Base-by-base conservation (phyloP, 2,329 filamentous ascomycete genomes). In the Pezicula neosporulosa region DNA sequence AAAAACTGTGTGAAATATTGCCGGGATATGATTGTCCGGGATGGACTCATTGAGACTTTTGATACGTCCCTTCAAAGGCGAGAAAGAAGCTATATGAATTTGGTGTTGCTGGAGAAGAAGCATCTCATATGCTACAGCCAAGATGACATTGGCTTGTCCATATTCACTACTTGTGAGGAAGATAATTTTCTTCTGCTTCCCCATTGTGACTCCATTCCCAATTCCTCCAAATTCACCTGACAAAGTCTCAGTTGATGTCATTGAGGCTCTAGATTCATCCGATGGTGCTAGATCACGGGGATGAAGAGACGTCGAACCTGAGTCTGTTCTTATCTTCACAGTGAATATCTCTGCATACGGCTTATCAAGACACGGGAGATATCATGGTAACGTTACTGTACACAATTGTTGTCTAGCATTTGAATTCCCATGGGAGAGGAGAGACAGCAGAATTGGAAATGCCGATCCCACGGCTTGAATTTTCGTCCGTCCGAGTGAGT, bases 121-220 rank as follows among this genome's bases (percentile, higher is more conserved):
- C 1, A 77, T 62, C 27, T 73, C 73, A 35, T 72, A 65, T 4
- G 65, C 65, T 0, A 71, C 68, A 6, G 75, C 75, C 6, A 78
- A 54, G 35, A 74, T 66, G 21, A 77, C 70, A 56, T 76, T 77
- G 16, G 72, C 70, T 50, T 76, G 71, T 4, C 76, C 75, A 52
- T 69, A 68, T 50, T 77, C 75, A 47, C 67, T 65, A 56, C 72
- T 76, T 3, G 74, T 72, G 38, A 77, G 56, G 39, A 78, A 69
- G 1, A 77, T 61, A 8, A 75, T 63, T 44, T 12, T 38, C 36
- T 38, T 38, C 36, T 38, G 36, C 36, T 38, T 38, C 3, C 36
- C 12, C 36, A 8, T 38, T 16, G 4, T 38, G 4, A 8, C 7
- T 38, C 24, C 24, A 24, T 24, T 4, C 24, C 3, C 2, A 38